Base-by-base conservation (phyloP, 2,329 filamentous ascomycete species). In the Dothideomycetidae sp. region DNA sequence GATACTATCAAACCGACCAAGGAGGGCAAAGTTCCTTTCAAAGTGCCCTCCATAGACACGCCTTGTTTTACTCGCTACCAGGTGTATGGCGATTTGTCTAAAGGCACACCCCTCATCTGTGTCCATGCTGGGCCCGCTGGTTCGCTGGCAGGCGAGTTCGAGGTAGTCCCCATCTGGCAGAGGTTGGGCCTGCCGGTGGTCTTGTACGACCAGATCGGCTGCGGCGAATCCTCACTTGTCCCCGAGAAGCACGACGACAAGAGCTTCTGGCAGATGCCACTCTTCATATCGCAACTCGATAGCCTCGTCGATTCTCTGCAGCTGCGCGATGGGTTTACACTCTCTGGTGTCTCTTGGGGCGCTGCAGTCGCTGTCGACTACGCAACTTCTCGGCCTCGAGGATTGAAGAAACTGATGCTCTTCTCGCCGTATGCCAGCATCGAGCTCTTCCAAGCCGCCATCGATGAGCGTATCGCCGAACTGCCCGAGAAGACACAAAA, bases 341-440 rank as follows among this genome's bases (percentile, higher is more conserved):
- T 71, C 0, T 53, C 63, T 0, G 68, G 68, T 1, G 64, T 71
- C 21, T 64, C 58, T 12, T 71, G 68, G 67, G 67, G 69, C 10
- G 69, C 62, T 0, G 68, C 71, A 62, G 50, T 71, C 0, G 65
- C 51, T 2, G 54, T 55, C 0, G 46, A 57, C 17, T 66, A 59
- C 51, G 65, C 65, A 0, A 54, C 55, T 4, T 41, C 42, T n/a
- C 53, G 53, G 19, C 56, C 55, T 3, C 31, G 37, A 15, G 59
- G 60, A 0, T 45, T 67, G 26, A 48, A 51, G 5, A 59, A 56
- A 39, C 44, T 67, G 2, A 48, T 67, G 14, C 45, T 54, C 36
- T 39, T 39, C 10, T 7, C 7, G 7, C 7, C 7, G 7, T 7
- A 26, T 26, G 21, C 21, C 7, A 26, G 21, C n/a, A 26, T 7